Evolutionary conservation across 176 grass and related monocot species (phyloP).

Genomic region (Pharus latifolius): DNA sequence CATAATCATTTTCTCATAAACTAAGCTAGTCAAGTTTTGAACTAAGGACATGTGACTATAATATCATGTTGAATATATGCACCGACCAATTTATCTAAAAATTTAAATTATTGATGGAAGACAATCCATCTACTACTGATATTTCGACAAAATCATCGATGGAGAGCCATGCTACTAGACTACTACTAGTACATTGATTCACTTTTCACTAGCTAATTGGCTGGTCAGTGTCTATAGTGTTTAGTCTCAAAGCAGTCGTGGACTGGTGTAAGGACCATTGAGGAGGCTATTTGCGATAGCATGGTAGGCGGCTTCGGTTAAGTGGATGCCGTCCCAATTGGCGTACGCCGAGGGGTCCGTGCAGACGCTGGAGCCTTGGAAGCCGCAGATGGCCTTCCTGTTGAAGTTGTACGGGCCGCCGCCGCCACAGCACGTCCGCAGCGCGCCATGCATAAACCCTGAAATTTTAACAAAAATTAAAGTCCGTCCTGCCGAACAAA

Average conservation of each 20-base stretch:
- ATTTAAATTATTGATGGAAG: too few species aligned
- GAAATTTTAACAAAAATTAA: constrained; percentile 8
- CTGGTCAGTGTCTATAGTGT: too few species aligned
- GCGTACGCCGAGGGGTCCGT: constrained; percentile 57
- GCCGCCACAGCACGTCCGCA: constrained; percentile 64
- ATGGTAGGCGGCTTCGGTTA: constrained; percentile 74
- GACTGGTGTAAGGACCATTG: constrained; percentile 48
- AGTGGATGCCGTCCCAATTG: constrained; percentile 82
- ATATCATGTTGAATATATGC: too few species aligned
- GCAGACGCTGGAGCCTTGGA: constrained; percentile 53
- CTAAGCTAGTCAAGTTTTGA: too few species aligned
- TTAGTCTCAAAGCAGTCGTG: constrained; percentile 33
- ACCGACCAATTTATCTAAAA: too few species aligned
- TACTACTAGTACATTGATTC: too few species aligned
- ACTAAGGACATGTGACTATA: too few species aligned
- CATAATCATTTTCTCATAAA: too few species aligned
- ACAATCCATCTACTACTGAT: too few species aligned
- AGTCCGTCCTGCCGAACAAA: not conserved
- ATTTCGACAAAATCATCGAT: too few species aligned
- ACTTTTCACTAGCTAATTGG: too few species aligned
- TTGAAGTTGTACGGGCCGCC: constrained; percentile 89
- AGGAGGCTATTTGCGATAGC: constrained; percentile 61
- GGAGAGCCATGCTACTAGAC: too few species aligned
- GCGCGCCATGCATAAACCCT: constrained; percentile 62
- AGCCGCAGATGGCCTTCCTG: constrained; percentile 48